Evolutionary conservation across 2,329 filamentous ascomycete species (phyloP).

Genomic region (Exophiala oligosperma): DNA sequence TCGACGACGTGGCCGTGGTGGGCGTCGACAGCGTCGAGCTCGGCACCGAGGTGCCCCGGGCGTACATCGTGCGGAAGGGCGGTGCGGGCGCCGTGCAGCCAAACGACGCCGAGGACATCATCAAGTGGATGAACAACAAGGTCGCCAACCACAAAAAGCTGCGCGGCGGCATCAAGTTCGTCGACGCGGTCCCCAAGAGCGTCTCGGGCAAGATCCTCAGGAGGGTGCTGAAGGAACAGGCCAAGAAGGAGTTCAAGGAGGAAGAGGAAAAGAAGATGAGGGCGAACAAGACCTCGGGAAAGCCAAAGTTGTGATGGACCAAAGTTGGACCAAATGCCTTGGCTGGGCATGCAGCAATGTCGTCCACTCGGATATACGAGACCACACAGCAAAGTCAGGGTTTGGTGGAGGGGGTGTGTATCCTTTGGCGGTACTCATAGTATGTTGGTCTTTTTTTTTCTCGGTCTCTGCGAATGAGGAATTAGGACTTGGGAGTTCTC

Average conservation of each 20-base stretch:
- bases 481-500: too few relatives aligned
- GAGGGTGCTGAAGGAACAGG: constrained; percentile 37
- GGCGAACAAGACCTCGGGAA: constrained; percentile 4
- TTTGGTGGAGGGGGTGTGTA: too few relatives aligned
- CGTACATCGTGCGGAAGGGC: constrained; percentile 41
- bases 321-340: too few relatives aligned
- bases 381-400: too few relatives aligned
- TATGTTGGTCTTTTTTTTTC: too few relatives aligned
- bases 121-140: constrained; percentile 32
- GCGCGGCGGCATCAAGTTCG: constrained; percentile 38
- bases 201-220: constrained; percentile 40
- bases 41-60: constrained; percentile 44
- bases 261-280: constrained; percentile 29
- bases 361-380: too few relatives aligned
- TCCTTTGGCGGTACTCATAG: too few relatives aligned
- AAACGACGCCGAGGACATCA: constrained; percentile 32
- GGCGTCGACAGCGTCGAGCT: constrained; percentile 36
- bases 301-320: constrained; percentile 17
- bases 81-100: constrained; percentile 59
- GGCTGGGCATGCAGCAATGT: too few relatives aligned
- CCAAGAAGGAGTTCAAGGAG: constrained; percentile 28
- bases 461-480: too few relatives aligned
- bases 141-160: constrained; percentile 39
- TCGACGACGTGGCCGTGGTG: constrained; percentile 50
- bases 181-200: constrained; percentile 41